Conservation (phyloP, 2,329 filamentous ascomycete species). For the Pseudocercospora fuligena region DNA sequence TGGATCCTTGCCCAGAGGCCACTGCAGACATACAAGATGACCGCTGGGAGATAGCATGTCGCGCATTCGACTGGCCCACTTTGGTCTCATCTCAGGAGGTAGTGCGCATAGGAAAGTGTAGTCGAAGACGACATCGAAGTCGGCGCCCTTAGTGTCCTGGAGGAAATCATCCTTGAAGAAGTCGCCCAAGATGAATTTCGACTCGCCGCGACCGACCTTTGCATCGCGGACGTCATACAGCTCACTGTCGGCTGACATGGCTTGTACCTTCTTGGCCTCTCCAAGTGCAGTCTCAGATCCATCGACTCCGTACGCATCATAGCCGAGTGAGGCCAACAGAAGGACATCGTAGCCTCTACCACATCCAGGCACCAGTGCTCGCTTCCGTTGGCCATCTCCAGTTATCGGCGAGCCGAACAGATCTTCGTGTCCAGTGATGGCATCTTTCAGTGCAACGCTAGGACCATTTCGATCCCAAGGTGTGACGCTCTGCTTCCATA, state of each 20-base stretch:
- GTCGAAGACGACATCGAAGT: constrained; percentile 71
- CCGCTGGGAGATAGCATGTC: constrained; percentile 59
- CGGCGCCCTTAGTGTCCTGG: constrained; percentile 44
- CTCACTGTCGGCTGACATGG: constrained; percentile 42
- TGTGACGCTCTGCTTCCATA: constrained; percentile 61
- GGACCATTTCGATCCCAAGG: constrained; percentile 65
- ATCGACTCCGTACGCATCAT: constrained; percentile 78
- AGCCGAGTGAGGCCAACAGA: constrained; percentile 74
- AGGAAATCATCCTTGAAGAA: constrained; percentile 69
- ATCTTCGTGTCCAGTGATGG: constrained; percentile 44
- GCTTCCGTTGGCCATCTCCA: constrained; percentile 45
- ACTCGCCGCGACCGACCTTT: constrained; percentile 53
- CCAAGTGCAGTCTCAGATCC: constrained; percentile 58
- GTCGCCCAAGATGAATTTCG: constrained; percentile 65
- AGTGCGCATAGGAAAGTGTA: constrained; percentile 69
- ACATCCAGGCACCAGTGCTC: constrained; percentile 79
- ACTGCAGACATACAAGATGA: constrained; percentile 72
- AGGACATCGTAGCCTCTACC: constrained; percentile 82
- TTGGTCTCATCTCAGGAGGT: constrained; percentile 57
- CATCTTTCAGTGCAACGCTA: constrained; percentile 64
- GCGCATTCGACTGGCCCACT: constrained; percentile 62
- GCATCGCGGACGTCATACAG: constrained; percentile 51
- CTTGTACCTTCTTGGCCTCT: constrained; percentile 52
- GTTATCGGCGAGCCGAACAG: constrained; percentile 32
- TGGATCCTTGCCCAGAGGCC: constrained; percentile 72